Evolutionary conservation across 2,329 filamentous ascomycete species (phyloP).

Genomic region (Volutella citrinella): DNA sequence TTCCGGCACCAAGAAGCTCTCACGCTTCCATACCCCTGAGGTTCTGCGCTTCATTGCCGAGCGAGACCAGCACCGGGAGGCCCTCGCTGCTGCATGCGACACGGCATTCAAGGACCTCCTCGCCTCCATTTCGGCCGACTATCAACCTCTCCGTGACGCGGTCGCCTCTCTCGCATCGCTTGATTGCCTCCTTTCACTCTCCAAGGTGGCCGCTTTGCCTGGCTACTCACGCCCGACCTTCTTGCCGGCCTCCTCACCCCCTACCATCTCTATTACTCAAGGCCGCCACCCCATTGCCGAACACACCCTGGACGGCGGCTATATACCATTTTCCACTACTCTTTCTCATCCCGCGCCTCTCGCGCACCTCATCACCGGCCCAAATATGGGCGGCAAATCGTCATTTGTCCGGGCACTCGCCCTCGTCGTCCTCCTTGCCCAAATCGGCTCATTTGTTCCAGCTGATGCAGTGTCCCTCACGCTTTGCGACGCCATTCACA

Average conservation of each 20-base stretch:
- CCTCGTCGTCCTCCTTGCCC: constrained; percentile 88
- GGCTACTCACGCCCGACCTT: constrained; percentile 80
- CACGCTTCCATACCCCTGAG: constrained; percentile 91
- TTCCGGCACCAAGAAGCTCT: constrained; percentile 87
- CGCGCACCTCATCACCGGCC: constrained; percentile 87
- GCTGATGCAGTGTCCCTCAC: constrained; percentile 72
- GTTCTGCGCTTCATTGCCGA: constrained; percentile 80
- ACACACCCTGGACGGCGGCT: constrained; percentile 77
- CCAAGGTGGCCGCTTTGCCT: constrained; percentile 78
- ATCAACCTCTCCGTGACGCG: constrained; percentile 85
- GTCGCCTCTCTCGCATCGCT: constrained; percentile 82
- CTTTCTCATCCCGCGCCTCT: constrained; percentile 65
- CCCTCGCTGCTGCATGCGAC: constrained; percentile 88
- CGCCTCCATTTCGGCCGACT: constrained; percentile 71
- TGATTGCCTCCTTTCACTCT: constrained; percentile 85
- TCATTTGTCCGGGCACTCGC: constrained; percentile 92
- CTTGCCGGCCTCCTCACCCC: constrained; percentile 57
- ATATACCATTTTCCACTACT: constrained; percentile 85
- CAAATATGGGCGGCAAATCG: constrained; percentile 99
- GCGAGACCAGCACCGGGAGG: constrained; percentile 92
- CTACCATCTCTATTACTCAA: constrained; percentile 57
- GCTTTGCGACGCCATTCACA: constrained; percentile 87
- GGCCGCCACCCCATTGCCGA: constrained; percentile 97
- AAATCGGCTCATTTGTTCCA: constrained; percentile 92
- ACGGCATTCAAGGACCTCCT: constrained; percentile 73